Base-by-base conservation (phyloP, 2,329 filamentous ascomycete genomes). In the Fusarium oligoseptatum region DNA sequence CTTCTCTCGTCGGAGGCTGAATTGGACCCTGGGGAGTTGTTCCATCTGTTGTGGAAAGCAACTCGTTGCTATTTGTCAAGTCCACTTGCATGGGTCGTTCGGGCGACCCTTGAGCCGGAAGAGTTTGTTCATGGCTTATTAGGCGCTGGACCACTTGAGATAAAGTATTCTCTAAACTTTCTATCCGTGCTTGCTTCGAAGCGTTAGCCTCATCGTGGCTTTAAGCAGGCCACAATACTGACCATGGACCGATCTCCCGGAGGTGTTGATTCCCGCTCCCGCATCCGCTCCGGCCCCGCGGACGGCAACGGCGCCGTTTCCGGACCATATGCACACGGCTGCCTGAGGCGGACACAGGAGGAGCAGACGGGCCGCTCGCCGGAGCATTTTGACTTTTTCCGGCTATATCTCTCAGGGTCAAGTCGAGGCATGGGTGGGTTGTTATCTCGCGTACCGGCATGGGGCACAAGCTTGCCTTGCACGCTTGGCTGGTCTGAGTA, bases 391-490 rank as follows among this genome's bases (percentile, higher is more conserved):
- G 56, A 55, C 57, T 70, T 70, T 32, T 67, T 70, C 14, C 62
- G 56, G 6, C 58, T 67, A 55, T 50, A 15, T 22, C 29, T 15
- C 76, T 37, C 80, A 80, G 37, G 81, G 78, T 48, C 20, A 48
- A 17, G 8, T 11, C 61, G 79, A 78, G 43, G 80, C 84, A 64
- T 34, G 22, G 27, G n/a, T 55, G 27, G 50, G 50, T 5, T 55
- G 22, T 10, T 24, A 6, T 52, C 2, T 34, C 2, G 12, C 50
- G n/a, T 55, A 55, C 50, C 50, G 50, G n/a, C 50, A 55, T 15
- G 50, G 50, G 24, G 17, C 50, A 55, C 27, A 55, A 9, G 17
- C 50, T 34, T 55, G 50, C 50, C 50, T 29, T 15, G 29, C 17
- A 32, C 27, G 50, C 27, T 55, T 55, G 17, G 50, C 27, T 17